These are phyloP conservation scores for Cephalotrichum gorgonifer DNA, from an alignment of 2,329 filamentous ascomycete genomes.

Conservation along the genomic window DNA sequence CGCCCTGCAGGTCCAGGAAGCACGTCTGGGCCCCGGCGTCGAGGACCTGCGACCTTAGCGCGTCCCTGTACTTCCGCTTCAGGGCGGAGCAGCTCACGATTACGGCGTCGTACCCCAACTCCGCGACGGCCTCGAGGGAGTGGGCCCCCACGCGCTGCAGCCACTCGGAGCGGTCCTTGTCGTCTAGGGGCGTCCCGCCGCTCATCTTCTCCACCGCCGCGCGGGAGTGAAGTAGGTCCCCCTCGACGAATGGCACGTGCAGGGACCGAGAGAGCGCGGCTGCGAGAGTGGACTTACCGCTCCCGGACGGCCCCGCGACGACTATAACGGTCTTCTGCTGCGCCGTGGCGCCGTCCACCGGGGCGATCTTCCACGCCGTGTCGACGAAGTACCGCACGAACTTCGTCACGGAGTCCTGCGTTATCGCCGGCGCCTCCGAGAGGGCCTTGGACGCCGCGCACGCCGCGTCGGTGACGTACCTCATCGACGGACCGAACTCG, in stretches of 20 bases:
- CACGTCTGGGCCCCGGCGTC: conserved; percentile 13
- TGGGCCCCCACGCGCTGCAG: conserved; percentile 15
- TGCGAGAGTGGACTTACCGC: conserved; percentile 27
- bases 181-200: conserved; percentile 16
- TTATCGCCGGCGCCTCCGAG: conserved; percentile 23
- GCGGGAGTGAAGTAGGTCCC: conserved; percentile 24
- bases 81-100: conserved; percentile 29
- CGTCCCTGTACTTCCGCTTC: conserved; percentile 19
- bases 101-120: conserved; percentile 16
- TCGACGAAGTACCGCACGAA: conserved; percentile 23
- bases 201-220: conserved; percentile 21
- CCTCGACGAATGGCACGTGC: conserved; percentile 25
- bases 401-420: conserved; percentile 21
- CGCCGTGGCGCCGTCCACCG: conserved; percentile 21
- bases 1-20: conserved; percentile 25
- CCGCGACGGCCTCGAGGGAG: conserved; percentile 13
- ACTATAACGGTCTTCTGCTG: conserved; percentile 20
- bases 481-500: conserved; percentile 32
- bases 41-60: conserved; percentile 14
- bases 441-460: conserved; percentile 32
- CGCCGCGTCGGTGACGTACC: conserved; percentile 25
- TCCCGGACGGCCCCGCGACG: conserved; percentile 27
- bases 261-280: conserved; percentile 17
- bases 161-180: conserved; percentile 21
- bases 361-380: conserved; percentile 27